These are phyloP conservation scores for Helichrysum umbraculigerum DNA, from an alignment of 129 eudicot species.

Conservation along the genomic window DNA sequence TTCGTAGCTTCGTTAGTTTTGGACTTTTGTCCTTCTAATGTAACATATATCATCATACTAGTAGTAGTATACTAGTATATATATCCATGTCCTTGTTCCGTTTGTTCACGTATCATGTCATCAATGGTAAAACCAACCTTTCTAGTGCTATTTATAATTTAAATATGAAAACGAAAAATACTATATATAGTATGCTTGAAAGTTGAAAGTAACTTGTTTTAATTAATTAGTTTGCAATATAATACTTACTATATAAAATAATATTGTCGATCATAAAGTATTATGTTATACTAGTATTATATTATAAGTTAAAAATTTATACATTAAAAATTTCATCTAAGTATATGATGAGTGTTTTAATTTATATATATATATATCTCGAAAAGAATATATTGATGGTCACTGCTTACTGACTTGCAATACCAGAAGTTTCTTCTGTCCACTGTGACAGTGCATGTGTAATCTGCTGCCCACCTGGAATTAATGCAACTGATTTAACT, in stretches of 20 bases:
- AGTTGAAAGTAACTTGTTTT: not conserved
- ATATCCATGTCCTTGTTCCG: conserved; percentile 31
- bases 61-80: no score
- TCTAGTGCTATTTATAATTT: not conserved
- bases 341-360: not conserved
- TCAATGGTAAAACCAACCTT: not conserved
- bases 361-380: no score
- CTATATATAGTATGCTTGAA: not conserved
- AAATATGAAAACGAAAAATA: no score
- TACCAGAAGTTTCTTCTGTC: conserved; percentile 15
- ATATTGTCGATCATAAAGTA: no score
- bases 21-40: conserved; percentile 32
- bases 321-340: no score
- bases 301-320: no score
- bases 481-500: not conserved
- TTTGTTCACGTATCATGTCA: conserved; percentile 24
- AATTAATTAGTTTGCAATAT: no score
- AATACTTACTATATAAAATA: no score
- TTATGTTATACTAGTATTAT: no score
- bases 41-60: conserved; percentile 10
- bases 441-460: conserved; percentile 21
- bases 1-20: conserved; percentile 43
- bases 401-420: not conserved
- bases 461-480: conserved; percentile 25
- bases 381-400: not conserved